Evolutionary conservation across 1,284 basidiomycete species (phyloP).

Genomic region (Boletus mariae): DNA sequence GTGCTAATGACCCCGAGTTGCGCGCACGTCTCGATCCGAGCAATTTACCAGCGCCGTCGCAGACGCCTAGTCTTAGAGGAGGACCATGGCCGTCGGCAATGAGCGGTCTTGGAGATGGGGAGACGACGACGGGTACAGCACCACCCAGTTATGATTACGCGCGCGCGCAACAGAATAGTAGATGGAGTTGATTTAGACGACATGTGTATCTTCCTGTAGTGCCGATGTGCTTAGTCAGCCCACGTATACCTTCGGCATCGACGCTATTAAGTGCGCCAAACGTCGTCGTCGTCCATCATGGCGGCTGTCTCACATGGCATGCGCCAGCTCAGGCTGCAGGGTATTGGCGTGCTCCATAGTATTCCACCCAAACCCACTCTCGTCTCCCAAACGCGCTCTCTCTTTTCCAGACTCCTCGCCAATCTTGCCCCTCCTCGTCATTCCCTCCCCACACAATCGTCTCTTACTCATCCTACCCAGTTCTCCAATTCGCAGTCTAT

Average conservation of each 20-base stretch:
- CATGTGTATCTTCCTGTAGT: not conserved
- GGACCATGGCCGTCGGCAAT: not conserved
- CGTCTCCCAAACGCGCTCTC: constrained; percentile 48
- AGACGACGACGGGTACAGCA: no score
- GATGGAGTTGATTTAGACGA: not conserved
- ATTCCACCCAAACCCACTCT: not conserved
- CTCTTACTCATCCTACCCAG: constrained; percentile 35
- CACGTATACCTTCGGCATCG: not conserved
- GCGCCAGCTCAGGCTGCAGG: constrained; percentile 24
- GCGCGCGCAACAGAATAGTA: no score
- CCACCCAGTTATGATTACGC: not conserved
- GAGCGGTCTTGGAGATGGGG: not conserved
- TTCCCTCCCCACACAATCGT: constrained; percentile 33
- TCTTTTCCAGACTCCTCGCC: constrained; percentile 53
- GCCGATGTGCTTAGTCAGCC: constrained; percentile 15
- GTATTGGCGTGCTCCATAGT: constrained; percentile 12
- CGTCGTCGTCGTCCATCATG: constrained; percentile 12
- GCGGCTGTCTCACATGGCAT: constrained; percentile 23
- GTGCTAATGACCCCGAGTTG: not conserved
- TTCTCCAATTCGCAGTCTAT: constrained; percentile 34
- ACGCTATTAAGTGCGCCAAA: not conserved
- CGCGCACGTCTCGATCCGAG: no score
- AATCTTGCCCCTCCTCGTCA: constrained; percentile 40
- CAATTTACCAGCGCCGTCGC: not conserved
- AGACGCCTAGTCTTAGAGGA: not conserved